These are phyloP conservation scores for Fragaria nilgerrensis DNA, from an alignment of 306 rosid genomes.

Conservation along the genomic window DNA sequence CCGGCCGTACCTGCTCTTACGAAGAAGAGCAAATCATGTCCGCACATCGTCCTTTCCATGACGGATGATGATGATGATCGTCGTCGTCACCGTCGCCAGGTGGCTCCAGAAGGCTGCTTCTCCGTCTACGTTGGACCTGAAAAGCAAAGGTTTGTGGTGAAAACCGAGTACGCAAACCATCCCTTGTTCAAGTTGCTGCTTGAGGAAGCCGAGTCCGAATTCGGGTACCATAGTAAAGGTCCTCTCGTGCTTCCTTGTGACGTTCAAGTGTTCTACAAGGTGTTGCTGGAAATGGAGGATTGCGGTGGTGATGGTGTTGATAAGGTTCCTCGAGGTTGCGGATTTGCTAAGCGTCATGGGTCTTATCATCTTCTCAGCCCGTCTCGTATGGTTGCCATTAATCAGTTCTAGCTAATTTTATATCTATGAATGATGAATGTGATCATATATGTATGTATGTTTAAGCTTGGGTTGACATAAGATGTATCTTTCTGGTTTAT, in stretches of 20 bases:
- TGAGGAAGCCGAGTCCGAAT: conserved; percentile 87
- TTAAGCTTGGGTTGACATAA: background rate
- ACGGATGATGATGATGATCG: background rate
- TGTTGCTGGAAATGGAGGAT: conserved; percentile 67
- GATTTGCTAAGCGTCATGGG: conserved; percentile 36
- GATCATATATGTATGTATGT: background rate
- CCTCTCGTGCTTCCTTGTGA: conserved; percentile 75
- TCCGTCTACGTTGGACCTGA: conserved; percentile 77
- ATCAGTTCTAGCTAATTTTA: conserved; percentile 26
- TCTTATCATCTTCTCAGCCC: conserved; percentile 59
- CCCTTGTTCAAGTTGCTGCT: conserved; percentile 71
- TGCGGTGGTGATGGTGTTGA: background rate
- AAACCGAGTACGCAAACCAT: conserved; percentile 64
- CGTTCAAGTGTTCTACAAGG: conserved; percentile 57
- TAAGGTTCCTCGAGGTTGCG: conserved; percentile 39
- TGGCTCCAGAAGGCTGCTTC: conserved; percentile 69
- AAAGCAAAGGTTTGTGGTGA: conserved; percentile 63
- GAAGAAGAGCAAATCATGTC: conserved; percentile 57
- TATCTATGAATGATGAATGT: background rate
- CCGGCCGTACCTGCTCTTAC: conserved; percentile 12
- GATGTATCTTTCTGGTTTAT: background rate
- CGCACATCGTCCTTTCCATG: background rate
- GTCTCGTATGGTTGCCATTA: conserved; percentile 32
- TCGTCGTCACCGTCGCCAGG: conserved; percentile 9
- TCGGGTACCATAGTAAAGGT: conserved; percentile 63